A percentile compares a stretch with the other conserved stretches of the same genome.
These are phyloP conservation scores for Rhodotorula sp. DNA, from an alignment of 1,284 basidiomycete species.

Conservation along the genomic window DNA sequence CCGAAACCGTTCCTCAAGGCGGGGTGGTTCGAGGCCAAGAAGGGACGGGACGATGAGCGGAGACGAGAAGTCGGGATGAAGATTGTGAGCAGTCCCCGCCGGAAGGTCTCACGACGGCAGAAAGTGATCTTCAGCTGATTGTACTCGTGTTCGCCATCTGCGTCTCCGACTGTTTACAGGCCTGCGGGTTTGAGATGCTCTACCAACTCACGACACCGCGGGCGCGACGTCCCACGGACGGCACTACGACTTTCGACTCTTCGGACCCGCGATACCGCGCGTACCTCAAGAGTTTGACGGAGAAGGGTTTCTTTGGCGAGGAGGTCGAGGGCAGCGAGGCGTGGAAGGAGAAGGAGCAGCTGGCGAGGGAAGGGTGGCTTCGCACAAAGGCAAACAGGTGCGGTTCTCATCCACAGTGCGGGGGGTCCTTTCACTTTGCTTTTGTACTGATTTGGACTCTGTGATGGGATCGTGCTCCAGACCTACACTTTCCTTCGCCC, in stretches of 20 bases:
- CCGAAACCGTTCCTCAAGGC: slow-evolving; percentile 74
- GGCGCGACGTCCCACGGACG: neutral
- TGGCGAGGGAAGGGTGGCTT: slow-evolving; percentile 67
- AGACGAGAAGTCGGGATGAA: slow-evolving; percentile 83
- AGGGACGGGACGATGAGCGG: slow-evolving; percentile 53
- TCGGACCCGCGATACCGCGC: slow-evolving; percentile 12
- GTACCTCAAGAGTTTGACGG: slow-evolving; percentile 8
- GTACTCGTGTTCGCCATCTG: neutral
- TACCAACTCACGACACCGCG: slow-evolving; percentile 70
- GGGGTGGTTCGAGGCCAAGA: slow-evolving; percentile 35
- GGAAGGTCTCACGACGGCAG: neutral
- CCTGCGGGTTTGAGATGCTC: slow-evolving; percentile 91
- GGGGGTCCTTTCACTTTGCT: neutral
- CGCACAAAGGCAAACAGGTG: slow-evolving; percentile 60
- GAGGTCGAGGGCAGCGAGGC: slow-evolving; percentile 70
- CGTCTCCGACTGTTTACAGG: slow-evolving; percentile 53
- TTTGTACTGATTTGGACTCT: slow-evolving; percentile 8
- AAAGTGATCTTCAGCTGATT: too few species aligned
- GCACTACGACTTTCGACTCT: neutral
- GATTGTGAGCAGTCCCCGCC: slow-evolving; percentile 58
- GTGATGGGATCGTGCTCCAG: slow-evolving; percentile 3
- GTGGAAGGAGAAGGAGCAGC: slow-evolving; percentile 70
- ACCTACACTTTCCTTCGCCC: slow-evolving; percentile 61
- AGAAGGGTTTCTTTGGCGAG: slow-evolving; percentile 66
- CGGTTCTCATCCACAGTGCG: neutral